phyloP scores from a whole-genome alignment of 495 filamentous ascomycete genomes.

The Penicillium cataractarum region DNA sequence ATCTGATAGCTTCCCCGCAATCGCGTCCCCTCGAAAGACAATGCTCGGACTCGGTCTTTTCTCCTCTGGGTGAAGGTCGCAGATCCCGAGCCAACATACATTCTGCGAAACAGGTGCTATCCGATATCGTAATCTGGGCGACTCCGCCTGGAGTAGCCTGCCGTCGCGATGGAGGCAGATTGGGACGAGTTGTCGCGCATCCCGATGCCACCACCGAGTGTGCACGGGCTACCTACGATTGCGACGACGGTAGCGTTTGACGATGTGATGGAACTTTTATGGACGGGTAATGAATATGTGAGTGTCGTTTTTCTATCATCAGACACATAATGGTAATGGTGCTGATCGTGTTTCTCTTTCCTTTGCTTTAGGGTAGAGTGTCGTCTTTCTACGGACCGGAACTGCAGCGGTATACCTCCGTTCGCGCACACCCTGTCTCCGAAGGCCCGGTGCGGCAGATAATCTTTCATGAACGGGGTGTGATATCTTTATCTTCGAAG shows the following conservation, averaged over 20 bases:
- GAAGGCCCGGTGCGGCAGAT: slow-evolving; percentile 79
- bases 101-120: neutral
- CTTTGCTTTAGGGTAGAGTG: slow-evolving; percentile 69
- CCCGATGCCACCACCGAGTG: slow-evolving; percentile 66
- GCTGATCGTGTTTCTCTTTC: slow-evolving; percentile 1
- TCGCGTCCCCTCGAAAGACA: slow-evolving; percentile 42
- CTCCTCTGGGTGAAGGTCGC: slow-evolving; percentile 36
- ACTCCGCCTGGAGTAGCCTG: slow-evolving; percentile 17
- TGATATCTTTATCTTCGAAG: slow-evolving; percentile 75
- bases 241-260: slow-evolving; percentile 83
- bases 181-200: slow-evolving; percentile 70
- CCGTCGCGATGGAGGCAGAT: slow-evolving; percentile 49
- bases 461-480: slow-evolving; percentile 81
- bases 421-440: slow-evolving; percentile 64
- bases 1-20: slow-evolving; percentile 45
- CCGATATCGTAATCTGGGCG: slow-evolving; percentile 10
- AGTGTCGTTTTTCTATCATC: slow-evolving; percentile 27
- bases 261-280: slow-evolving; percentile 82
- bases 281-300: slow-evolving; percentile 90
- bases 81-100: slow-evolving; percentile 15
- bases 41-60: slow-evolving; percentile 41
- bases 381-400: slow-evolving; percentile 83
- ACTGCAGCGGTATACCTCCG: slow-evolving; percentile 77
- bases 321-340: slow-evolving; percentile 1
- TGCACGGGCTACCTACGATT: slow-evolving; percentile 63